phyloP scores from a whole-genome alignment of 164 flowering plant genomes.

The Vitis rupestris region DNA sequence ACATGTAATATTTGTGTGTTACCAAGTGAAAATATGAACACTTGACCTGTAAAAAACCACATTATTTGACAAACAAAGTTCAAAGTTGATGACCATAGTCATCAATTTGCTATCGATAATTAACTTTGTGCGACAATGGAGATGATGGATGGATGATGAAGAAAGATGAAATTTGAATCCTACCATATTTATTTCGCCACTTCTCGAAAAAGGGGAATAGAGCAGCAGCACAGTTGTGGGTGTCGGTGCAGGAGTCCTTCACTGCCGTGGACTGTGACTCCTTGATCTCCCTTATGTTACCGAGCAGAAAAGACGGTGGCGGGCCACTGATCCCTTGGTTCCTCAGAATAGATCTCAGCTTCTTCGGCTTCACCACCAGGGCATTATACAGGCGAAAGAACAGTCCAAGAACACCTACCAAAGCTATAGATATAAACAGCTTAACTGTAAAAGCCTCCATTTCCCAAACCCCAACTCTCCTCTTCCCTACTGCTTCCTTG shows the following conservation, averaged over 20 bases:
- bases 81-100: too few relatives aligned
- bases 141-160: neutral
- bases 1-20: constrained; percentile 18
- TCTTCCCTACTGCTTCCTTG: too few relatives aligned
- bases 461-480: too few relatives aligned
- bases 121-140: neutral
- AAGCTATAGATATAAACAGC: neutral
- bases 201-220: constrained; percentile 23
- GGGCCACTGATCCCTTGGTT: constrained; percentile 17
- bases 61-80: too few relatives aligned
- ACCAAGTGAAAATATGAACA: constrained; percentile 19
- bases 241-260: neutral
- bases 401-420: neutral
- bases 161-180: too few relatives aligned
- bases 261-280: neutral
- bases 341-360: constrained; percentile 1
- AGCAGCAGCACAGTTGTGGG: constrained; percentile 6
- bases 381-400: neutral
- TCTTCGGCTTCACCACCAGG: constrained; percentile 6
- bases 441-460: too few relatives aligned
- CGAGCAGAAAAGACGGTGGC: neutral
- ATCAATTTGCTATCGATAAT: too few relatives aligned
- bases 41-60: constrained; percentile 11
- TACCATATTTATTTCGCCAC: constrained; percentile 26
- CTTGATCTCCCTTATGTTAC: constrained; percentile 8